Percentiles rank a stretch among this genome's conserved stretches.
phyloP scores from a whole-genome alignment of 331 rosid species.

The Pyrus hybrid region DNA sequence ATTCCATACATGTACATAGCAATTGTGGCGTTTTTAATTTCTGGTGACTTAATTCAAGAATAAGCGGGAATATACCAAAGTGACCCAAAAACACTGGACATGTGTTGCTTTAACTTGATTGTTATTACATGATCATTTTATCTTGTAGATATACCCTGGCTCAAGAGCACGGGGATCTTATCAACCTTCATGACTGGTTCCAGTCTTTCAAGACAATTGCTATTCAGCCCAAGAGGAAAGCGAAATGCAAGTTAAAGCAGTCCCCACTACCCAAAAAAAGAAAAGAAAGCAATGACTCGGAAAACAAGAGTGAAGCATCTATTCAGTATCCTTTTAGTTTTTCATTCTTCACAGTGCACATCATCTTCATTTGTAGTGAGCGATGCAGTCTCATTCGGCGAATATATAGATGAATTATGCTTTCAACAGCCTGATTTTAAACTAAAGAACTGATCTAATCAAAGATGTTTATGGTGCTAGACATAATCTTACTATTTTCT shows the following conservation, averaged over 20 bases:
- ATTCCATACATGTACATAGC: not conserved
- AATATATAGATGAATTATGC: not conserved
- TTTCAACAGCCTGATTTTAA: not conserved
- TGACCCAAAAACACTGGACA: not conserved
- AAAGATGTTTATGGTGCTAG: not conserved
- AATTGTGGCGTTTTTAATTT: no score
- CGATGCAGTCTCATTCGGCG: not conserved
- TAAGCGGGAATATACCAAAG: not conserved
- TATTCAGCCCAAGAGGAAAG: conserved; percentile 33
- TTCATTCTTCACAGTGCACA: not conserved
- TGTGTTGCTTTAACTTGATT: not conserved
- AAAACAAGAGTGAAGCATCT: conserved; percentile 55
- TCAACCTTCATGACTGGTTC: conserved; percentile 95
- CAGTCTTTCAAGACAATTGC: conserved; percentile 65
- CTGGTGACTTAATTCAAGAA: no score
- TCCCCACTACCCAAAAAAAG: conserved; percentile 57
- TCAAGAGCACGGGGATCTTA: conserved; percentile 95
- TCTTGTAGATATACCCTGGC: conserved; percentile 63
- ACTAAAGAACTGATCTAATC: not conserved
- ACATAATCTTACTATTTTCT: not conserved
- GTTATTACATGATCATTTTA: conserved; percentile 4
- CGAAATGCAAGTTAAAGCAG: conserved; percentile 48
- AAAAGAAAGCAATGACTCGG: conserved; percentile 37
- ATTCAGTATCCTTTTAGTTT: conserved; percentile 78
- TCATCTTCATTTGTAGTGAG: not conserved